Evolutionary conservation across 495 filamentous ascomycete species (phyloP).

Genomic region (Sabuloglossum arenarium): DNA sequence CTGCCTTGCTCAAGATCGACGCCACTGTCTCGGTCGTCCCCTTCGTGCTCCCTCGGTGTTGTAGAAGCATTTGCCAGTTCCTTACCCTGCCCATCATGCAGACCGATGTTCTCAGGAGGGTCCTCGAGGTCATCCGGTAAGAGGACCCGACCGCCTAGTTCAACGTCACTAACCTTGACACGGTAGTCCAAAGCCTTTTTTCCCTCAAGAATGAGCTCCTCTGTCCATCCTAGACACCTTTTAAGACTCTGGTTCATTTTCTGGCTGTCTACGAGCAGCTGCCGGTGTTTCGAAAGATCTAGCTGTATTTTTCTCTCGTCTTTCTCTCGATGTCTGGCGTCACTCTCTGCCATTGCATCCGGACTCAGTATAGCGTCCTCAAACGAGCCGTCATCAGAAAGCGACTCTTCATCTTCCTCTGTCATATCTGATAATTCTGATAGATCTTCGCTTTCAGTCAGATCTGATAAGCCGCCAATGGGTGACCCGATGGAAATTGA

Average conservation of each 20-base stretch:
- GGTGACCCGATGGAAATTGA: constrained; percentile 6
- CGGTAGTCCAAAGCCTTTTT: constrained; percentile 68
- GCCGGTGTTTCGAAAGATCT: constrained; percentile 75
- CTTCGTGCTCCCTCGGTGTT: background rate
- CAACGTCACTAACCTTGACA: constrained; percentile 55
- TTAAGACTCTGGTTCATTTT: constrained; percentile 87
- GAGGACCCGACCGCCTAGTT: constrained; percentile 64
- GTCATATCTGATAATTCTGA: constrained; percentile 27
- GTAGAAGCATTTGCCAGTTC: constrained; percentile 1
- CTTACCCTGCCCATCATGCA: constrained; percentile 19
- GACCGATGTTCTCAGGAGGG: background rate
- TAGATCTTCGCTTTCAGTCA: background rate
- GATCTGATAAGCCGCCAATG: background rate
- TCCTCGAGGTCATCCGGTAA: constrained; percentile 29
- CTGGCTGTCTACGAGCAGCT: constrained; percentile 69
- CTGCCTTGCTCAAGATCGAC: background rate
- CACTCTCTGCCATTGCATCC: constrained; percentile 20
- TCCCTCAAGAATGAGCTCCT: constrained; percentile 73
- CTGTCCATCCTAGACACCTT: constrained; percentile 67
- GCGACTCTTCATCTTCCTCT: constrained; percentile 16
- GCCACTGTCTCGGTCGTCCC: constrained; percentile 1
- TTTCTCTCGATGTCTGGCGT: constrained; percentile 22
- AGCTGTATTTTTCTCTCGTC: constrained; percentile 63
- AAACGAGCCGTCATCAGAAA: constrained; percentile 17
- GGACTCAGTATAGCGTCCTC: constrained; percentile 23